Base-by-base conservation (phyloP, 108 stramenopile species). In the Mediolabrus comicus region DNA sequence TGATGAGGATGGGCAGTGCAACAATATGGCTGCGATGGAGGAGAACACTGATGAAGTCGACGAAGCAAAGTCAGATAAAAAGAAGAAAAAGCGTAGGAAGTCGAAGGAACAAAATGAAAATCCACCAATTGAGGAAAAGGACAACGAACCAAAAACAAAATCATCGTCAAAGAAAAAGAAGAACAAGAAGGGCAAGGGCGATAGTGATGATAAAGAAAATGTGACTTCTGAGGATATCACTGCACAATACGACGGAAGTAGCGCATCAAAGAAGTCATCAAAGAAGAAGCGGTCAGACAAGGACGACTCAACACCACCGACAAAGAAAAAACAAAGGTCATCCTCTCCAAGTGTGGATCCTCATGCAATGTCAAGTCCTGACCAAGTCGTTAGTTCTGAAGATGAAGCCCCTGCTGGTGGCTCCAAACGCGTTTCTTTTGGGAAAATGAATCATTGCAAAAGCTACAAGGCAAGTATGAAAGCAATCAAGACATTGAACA, bases 391-490 rank as follows among this genome's bases (percentile, higher is more conserved):
- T 53, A 62, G 53, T 46, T 60, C 56, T 43, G 67, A 79, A 4
- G 59, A 69, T 46, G 67, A 32, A 0, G 54, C 63, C 43, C 56
- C 16, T 25, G 56, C 28, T 29, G 54, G 49, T 10, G 46, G 39
- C 3, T 54, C 71, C 30, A 87, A 74, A 57, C 84, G 85, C 14
- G 94, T 95, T 22, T 79, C 75, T 25, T 95, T 92, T 62, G 86
- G 81, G 6, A 65, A 56, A 26, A 60, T 70, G 38, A 95, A 95
- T 59, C 77, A 81, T 38, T 70, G 83, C 62, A 88, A 89, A 61
- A 88, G 87, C 24, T 82, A 87, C 77, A 92, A 87, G 62, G 94
- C 91, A 4, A 88, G 87, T 8, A 91, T 95, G 84, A 89, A 88
- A 53, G 91, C 76, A n/a, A 57, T 92, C 32, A 73, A 81, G 43